Evolutionary conservation across 2,329 filamentous ascomycete species (phyloP), one percentile per base, ranked within the genome.

Genomic region (Aspergillus awamori): DNA sequence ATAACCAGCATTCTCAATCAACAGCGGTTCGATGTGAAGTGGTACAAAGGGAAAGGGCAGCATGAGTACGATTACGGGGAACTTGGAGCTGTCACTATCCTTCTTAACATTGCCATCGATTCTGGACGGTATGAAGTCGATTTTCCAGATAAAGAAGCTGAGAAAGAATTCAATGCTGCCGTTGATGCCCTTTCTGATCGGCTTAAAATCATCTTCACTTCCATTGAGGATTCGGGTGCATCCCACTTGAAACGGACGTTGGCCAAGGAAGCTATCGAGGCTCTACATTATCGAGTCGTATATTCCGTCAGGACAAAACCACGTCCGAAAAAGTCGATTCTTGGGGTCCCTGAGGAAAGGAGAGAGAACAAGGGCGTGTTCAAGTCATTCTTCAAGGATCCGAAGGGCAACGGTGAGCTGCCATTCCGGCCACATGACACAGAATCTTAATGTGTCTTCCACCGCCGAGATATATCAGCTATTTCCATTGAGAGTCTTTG

Each of bases 91-190:
- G 81, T 87, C 15, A 80, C 91, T 3, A 77, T 83, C 3, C 83
- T 96, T 20, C 83, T 97, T 5, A 89, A 95, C 70, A 84, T 92
- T 41, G 89, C 87, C 15, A 81, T 97, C 55, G 91, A 92, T 62
- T 86, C 89, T 60, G 91, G 85, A 2, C 75, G 76, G 67, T 74
- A 63, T 57, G 73, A 65, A 58, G 57, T 70, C 6, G 72, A 61
- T 6, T 74, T 74, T 49, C 53, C 67, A 47, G 74, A 78, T 52
- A 65, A 64, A 52, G 70, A 69, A 51, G 70, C 73, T 52, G 79
- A 83, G 51, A 74, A 66, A 2, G 73, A 78, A 3, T 96, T 94
- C 79, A 91, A 97, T 70, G 75, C 78, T 5, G 81, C 87, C 10
- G 81, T 97, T 36, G 93, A 97, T 74, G 79, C 77, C 22, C 81